phyloP scores from a whole-genome alignment of 1,139 yeast species.

The Debaryomyces subglobosus region DNA sequence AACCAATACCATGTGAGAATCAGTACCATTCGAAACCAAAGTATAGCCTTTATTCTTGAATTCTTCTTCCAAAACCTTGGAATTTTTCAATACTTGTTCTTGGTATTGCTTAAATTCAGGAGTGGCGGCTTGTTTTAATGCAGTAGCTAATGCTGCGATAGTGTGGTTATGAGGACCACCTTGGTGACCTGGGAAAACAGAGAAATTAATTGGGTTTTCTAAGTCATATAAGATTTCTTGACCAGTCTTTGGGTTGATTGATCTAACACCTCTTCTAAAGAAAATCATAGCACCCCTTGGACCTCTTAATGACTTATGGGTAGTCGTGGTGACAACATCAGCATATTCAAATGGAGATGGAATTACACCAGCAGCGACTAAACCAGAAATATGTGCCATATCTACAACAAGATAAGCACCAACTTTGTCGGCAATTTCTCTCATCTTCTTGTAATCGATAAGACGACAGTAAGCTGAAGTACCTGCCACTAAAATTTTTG shows the following conservation, averaged over 20 bases:
- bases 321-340: conserved; percentile 96
- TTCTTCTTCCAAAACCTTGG: conserved; percentile 78
- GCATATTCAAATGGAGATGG: conserved; percentile 96
- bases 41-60: conserved; percentile 74
- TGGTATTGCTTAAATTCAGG: conserved; percentile 94
- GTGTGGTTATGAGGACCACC: conserved; percentile 99
- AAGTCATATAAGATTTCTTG: conserved; percentile 86
- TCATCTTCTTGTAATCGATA: conserved; percentile 94
- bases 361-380: conserved; percentile 93
- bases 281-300: conserved; percentile 99
- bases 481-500: conserved; percentile 95
- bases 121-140: conserved; percentile 89
- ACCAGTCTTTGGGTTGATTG: conserved; percentile 88
- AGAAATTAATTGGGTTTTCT: conserved; percentile 94
- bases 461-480: conserved; percentile 96
- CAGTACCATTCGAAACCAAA: conserved; percentile 93
- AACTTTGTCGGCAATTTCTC: conserved; percentile 93
- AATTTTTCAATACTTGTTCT: conserved; percentile 84
- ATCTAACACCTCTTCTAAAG: conserved; percentile 95
- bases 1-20: conserved; percentile 93
- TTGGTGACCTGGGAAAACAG: conserved; percentile 99
- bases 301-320: conserved; percentile 97
- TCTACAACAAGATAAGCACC: conserved; percentile 96
- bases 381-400: conserved; percentile 98
- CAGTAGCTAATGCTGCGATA: conserved; percentile 95